These are phyloP conservation scores for Psilocybe mexicana DNA, from an alignment of 1,284 basidiomycete species.

Conservation along the genomic window DNA sequence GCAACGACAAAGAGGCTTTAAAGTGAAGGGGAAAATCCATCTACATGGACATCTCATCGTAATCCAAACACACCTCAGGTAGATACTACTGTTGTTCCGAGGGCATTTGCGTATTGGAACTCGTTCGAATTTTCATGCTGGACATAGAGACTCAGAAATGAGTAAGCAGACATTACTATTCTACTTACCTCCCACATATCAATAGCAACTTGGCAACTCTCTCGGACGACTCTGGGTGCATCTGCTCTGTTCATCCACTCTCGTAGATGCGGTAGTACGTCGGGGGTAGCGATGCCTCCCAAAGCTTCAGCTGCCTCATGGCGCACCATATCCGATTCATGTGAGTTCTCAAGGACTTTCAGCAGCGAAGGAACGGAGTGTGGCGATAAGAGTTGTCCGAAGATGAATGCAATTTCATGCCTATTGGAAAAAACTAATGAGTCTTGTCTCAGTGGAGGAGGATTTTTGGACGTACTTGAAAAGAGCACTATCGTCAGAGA, in stretches of 20 bases:
- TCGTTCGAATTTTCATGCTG: conserved; percentile 90
- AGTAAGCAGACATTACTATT: neutral
- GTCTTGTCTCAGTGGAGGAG: neutral
- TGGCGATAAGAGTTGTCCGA: conserved; percentile 91
- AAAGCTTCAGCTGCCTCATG: conserved; percentile 99
- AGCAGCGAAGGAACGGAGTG: conserved; percentile 89
- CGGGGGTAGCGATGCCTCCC: conserved; percentile 93
- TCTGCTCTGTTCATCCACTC: conserved; percentile 83
- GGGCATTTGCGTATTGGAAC: conserved; percentile 76
- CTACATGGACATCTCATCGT: neutral
- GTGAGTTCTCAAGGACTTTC: conserved; percentile 68
- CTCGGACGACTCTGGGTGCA: conserved; percentile 88
- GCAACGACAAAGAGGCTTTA: neutral
- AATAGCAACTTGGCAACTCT: conserved; percentile 95
- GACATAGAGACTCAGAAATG: neutral
- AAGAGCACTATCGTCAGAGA: conserved; percentile 82
- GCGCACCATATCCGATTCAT: conserved; percentile 96
- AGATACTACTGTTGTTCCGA: conserved; percentile 23
- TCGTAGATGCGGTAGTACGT: conserved; percentile 83
- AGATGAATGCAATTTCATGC: conserved; percentile 97
- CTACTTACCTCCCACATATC: conserved; percentile 91
- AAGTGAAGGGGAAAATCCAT: neutral
- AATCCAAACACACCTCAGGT: conserved; percentile 5
- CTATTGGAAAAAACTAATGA: conserved; percentile 40
- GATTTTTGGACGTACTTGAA: conserved; percentile 71